Evolutionary conservation across 2,329 filamentous ascomycete species (phyloP).

Genomic region (Exophiala xenobiotica): DNA sequence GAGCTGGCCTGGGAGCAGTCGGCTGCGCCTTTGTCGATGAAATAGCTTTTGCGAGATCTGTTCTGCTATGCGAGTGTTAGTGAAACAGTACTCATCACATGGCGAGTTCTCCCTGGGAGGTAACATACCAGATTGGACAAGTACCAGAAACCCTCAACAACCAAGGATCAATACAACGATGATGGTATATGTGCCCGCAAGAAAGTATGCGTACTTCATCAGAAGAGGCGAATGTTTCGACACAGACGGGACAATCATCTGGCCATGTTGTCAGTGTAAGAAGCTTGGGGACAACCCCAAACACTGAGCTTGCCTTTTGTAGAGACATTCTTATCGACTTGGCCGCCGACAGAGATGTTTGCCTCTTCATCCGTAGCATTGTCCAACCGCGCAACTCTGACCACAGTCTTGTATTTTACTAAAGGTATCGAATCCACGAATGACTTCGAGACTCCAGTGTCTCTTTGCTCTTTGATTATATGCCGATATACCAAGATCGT

Average conservation of each 20-base stretch:
- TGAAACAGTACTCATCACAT: too few species aligned
- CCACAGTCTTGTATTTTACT: neutral
- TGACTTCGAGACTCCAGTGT: neutral
- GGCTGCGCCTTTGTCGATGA: too few species aligned
- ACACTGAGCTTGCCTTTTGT: neutral
- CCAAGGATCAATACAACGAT: slow-evolving; percentile 12
- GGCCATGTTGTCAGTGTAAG: neutral
- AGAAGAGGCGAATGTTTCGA: slow-evolving; percentile 1
- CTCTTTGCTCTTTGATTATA: neutral
- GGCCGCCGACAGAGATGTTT: neutral
- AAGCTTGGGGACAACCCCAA: neutral
- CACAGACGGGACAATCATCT: slow-evolving; percentile 10
- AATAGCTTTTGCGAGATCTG: too few species aligned
- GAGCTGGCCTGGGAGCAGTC: too few species aligned
- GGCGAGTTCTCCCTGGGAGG: too few species aligned
- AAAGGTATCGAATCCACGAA: neutral
- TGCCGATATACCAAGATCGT: slow-evolving; percentile 1
- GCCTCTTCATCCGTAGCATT: neutral
- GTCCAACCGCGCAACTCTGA: neutral
- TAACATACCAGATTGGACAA: slow-evolving; percentile 14
- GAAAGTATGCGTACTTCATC: slow-evolving; percentile 8
- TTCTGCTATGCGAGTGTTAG: too few species aligned
- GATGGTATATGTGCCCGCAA: slow-evolving; percentile 13
- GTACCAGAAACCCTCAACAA: slow-evolving; percentile 9
- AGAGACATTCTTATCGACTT: neutral